Percentiles rank a stretch among this genome's conserved stretches.
phyloP scores from a whole-genome alignment of 495 filamentous ascomycete genomes.

The Annulohypoxylon maeteangense region DNA sequence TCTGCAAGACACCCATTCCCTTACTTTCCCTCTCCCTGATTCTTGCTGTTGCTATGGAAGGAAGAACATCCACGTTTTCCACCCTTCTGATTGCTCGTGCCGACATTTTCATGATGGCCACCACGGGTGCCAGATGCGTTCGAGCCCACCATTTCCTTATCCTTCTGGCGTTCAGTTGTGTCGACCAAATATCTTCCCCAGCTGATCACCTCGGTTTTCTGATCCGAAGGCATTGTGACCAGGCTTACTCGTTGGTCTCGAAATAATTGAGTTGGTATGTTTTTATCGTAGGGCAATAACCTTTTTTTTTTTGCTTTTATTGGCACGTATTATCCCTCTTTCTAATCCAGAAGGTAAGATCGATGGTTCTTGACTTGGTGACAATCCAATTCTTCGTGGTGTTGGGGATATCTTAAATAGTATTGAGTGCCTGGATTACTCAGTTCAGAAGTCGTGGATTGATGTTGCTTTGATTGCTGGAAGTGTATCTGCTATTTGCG shows the following conservation, averaged over 20 bases:
- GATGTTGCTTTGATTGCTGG: neutral
- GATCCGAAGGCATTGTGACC: conserved; percentile 2
- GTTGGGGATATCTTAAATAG: neutral
- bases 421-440: neutral
- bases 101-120: conserved; percentile 25
- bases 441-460: neutral
- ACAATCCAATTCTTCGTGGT: neutral
- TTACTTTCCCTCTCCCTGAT: neutral
- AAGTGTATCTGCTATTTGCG: neutral
- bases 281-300: too few species aligned
- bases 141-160: conserved; percentile 23
- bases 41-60: conserved; percentile 3
- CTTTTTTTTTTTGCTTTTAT: neutral
- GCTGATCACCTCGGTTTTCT: neutral
- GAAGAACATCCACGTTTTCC: conserved; percentile 4
- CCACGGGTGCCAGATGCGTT: conserved; percentile 22
- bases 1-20: neutral
- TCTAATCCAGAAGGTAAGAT: neutral
- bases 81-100: conserved; percentile 21
- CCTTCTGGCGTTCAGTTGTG: neutral
- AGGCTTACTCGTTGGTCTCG: neutral
- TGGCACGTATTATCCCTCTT: neutral
- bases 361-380: neutral
- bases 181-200: neutral
- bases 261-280: too few species aligned